phyloP scores from a whole-genome alignment of 257 asterid species.

The Solanum neorickii region DNA sequence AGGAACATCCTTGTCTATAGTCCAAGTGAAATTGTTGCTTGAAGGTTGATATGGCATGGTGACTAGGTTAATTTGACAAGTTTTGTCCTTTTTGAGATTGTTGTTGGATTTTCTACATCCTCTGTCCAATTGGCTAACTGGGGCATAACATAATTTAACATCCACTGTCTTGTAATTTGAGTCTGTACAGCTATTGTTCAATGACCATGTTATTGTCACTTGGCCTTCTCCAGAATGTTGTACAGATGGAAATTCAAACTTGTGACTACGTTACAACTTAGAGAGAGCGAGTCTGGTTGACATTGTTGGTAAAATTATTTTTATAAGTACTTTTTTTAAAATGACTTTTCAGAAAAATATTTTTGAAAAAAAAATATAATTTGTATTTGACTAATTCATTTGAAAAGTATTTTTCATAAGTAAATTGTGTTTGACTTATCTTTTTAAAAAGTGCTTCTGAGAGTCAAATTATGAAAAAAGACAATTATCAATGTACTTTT shows the following conservation, averaged over 20 bases:
- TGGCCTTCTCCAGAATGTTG: conserved; percentile 32
- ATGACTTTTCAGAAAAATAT: too few species aligned
- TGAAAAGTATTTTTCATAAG: neutral
- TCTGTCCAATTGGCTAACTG: conserved; percentile 62
- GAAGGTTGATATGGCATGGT: conserved; percentile 23
- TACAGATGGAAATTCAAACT: neutral
- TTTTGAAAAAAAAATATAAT: too few species aligned
- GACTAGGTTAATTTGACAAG: conserved; percentile 47
- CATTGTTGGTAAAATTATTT: neutral
- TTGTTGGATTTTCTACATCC: conserved; percentile 63
- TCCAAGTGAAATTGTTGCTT: conserved; percentile 30
- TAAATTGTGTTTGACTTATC: neutral
- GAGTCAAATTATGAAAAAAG: neutral
- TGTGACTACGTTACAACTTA: neutral
- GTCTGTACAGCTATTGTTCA: conserved; percentile 24
- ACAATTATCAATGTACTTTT: too few species aligned
- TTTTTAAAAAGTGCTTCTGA: fast-evolving
- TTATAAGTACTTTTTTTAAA: too few species aligned
- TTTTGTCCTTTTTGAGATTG: conserved; percentile 45
- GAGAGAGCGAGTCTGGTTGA: neutral
- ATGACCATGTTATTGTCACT: conserved; percentile 38
- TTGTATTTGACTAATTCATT: neutral
- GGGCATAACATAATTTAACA: conserved; percentile 57
- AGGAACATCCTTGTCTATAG: conserved; percentile 34
- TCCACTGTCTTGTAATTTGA: conserved; percentile 32